A percentile compares a stretch with the other conserved stretches of the same genome.
Conservation (phyloP, 108 stramenopile species). For the Cyclostephanos tholiformis region DNA sequence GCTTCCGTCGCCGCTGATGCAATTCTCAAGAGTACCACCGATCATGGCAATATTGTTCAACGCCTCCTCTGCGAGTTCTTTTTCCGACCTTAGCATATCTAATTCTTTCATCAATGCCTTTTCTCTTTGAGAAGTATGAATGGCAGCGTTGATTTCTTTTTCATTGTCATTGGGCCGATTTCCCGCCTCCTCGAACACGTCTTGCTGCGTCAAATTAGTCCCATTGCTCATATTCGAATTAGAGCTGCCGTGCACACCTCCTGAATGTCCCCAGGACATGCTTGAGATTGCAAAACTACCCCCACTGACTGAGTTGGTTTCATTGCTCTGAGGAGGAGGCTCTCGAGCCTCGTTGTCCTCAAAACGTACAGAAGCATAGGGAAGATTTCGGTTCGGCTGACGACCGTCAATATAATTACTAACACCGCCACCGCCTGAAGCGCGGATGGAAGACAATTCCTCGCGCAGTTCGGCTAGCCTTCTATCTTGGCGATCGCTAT, state of each 20-base stretch:
- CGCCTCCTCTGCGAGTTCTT: constrained; percentile 14
- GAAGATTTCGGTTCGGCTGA: background rate
- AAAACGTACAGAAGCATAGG: background rate
- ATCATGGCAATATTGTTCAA: background rate
- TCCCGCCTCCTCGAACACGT: constrained; percentile 2
- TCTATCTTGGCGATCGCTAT: background rate
- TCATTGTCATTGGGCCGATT: background rate
- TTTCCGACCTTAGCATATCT: constrained; percentile 5
- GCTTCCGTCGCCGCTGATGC: background rate
- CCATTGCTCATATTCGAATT: constrained; percentile 9
- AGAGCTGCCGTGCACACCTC: background rate
- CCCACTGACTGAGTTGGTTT: too few relatives aligned
- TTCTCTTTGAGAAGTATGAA: constrained; percentile 3
- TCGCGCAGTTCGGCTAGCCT: constrained; percentile 1
- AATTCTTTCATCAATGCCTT: constrained; percentile 10
- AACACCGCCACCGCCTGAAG: background rate
- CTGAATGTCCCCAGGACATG: background rate
- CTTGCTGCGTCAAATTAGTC: constrained; percentile 9
- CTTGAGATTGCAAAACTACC: too few relatives aligned
- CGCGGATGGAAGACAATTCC: background rate
- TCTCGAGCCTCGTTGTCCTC: background rate
- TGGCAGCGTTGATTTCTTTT: background rate
- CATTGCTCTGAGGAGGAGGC: background rate
- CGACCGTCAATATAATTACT: background rate
- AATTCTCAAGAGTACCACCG: background rate